Evolutionary conservation across 306 rosid genomes (phyloP).

Genomic region (Rosa persica): DNA sequence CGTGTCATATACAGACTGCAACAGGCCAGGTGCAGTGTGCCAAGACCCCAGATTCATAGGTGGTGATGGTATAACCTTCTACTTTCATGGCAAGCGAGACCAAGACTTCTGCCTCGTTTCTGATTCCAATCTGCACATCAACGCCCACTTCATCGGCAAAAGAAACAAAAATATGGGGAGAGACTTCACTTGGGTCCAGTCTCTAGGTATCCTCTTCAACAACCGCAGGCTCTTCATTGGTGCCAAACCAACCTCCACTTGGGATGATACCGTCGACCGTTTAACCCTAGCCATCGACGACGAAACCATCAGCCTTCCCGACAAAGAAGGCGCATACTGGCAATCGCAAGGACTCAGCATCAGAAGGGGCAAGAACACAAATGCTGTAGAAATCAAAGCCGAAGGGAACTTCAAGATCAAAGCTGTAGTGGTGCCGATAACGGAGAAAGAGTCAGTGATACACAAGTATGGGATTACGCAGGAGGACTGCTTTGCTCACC

Average conservation of each 20-base stretch:
- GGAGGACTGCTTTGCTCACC: slow-evolving; percentile 35
- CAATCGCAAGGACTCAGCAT: slow-evolving; percentile 3
- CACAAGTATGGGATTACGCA: slow-evolving; percentile 25
- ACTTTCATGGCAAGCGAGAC: slow-evolving; percentile 37
- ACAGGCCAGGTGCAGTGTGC: slow-evolving; percentile 36
- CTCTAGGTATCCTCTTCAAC: slow-evolving; percentile 35
- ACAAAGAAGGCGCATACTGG: slow-evolving; percentile 20
- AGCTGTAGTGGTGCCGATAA: slow-evolving; percentile 32
- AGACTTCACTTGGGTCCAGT: slow-evolving; percentile 62
- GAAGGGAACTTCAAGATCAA: slow-evolving; percentile 27
- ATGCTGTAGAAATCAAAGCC: slow-evolving; percentile 23
- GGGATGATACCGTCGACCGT: slow-evolving; percentile 28
- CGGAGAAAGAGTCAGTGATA: slow-evolving; percentile 11
- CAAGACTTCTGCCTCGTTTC: slow-evolving; percentile 35
- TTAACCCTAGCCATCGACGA: slow-evolving; percentile 21
- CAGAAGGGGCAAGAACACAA: neutral
- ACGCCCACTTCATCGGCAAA: slow-evolving; percentile 33
- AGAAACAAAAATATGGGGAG: slow-evolving; percentile 31
- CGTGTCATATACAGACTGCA: slow-evolving; percentile 17
- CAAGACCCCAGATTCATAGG: slow-evolving; percentile 58
- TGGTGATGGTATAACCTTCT: slow-evolving; percentile 61
- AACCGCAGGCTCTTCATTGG: slow-evolving; percentile 27
- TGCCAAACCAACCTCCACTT: slow-evolving; percentile 18
- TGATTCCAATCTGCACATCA: slow-evolving; percentile 37
- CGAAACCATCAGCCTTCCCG: slow-evolving; percentile 13